Conservation (phyloP, 2,329 filamentous ascomycete species). For the Ophiostoma sp. region DNA sequence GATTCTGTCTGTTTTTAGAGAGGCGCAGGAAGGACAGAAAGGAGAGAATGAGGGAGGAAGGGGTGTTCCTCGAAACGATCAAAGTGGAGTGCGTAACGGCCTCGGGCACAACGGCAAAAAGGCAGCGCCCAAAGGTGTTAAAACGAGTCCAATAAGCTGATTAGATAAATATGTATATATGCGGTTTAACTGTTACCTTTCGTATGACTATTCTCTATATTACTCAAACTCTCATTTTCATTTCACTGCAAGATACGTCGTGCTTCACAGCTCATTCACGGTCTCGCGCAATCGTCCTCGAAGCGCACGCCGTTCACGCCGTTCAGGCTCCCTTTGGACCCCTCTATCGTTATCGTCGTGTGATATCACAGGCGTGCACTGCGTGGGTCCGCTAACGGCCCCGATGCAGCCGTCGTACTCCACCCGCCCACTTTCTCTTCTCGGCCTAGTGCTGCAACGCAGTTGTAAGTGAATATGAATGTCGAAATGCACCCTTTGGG, state of each 20-base stretch:
- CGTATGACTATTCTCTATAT: not conserved
- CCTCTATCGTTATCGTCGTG: conserved; percentile 3
- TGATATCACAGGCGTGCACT: not conserved
- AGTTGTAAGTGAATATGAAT: not conserved
- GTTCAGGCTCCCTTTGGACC: not conserved
- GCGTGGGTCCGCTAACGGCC: conserved; percentile 12
- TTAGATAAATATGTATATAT: not conserved
- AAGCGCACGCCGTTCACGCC: not conserved
- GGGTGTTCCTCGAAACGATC: not conserved
- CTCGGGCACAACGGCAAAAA: not conserved
- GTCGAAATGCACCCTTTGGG: not conserved
- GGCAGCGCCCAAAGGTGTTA: not conserved
- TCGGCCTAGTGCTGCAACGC: conserved; percentile 2
- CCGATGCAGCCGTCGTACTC: not conserved
- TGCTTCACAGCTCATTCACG: not conserved
- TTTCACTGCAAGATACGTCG: not conserved
- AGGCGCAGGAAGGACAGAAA: not conserved
- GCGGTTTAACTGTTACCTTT: not conserved
- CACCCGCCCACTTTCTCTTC: conserved; percentile 2
- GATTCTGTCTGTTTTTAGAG: not conserved
- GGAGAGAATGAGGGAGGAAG: not conserved
- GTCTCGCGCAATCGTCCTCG: not conserved
- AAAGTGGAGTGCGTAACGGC: not conserved
- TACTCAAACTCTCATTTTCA: not conserved
- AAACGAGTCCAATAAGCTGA: not conserved